These are phyloP conservation scores for Metroxylon sagu DNA, from an alignment of 176 grass and related monocot genomes.

Conservation along the genomic window DNA sequence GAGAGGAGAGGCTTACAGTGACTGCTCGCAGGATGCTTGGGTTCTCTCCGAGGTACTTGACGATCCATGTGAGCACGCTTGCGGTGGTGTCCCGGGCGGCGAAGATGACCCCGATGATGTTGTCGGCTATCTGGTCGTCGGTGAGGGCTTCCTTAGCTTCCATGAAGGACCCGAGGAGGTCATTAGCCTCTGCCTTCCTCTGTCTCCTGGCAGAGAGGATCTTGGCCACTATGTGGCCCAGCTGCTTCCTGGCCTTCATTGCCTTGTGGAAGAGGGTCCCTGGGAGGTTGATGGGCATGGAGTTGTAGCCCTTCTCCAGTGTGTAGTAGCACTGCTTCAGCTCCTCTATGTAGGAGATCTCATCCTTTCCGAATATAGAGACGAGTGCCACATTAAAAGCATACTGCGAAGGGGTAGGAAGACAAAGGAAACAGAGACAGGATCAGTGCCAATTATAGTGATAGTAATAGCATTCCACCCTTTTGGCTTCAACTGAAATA, in stretches of 20 bases:
- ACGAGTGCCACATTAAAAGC: slow-evolving; percentile 89
- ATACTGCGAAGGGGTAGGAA: slow-evolving; percentile 33
- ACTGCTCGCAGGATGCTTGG: slow-evolving; percentile 61
- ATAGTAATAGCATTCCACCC: too few species aligned
- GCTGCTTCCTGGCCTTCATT: slow-evolving; percentile 67
- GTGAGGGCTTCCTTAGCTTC: slow-evolving; percentile 69
- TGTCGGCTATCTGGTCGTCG: slow-evolving; percentile 88
- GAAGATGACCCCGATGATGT: slow-evolving; percentile 89
- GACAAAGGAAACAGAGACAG: neutral
- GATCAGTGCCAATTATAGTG: too few species aligned
- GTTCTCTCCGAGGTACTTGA: slow-evolving; percentile 93
- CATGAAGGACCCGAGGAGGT: slow-evolving; percentile 85
- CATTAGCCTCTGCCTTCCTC: slow-evolving; percentile 11
- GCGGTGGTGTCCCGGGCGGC: slow-evolving; percentile 95
- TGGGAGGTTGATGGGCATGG: slow-evolving; percentile 90
- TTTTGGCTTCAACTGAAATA: too few species aligned
- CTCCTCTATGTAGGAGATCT: slow-evolving; percentile 81
- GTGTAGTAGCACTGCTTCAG: slow-evolving; percentile 90
- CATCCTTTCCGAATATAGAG: slow-evolving; percentile 87
- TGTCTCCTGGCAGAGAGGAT: slow-evolving; percentile 58
- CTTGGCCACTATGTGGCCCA: slow-evolving; percentile 63
- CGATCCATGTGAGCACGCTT: slow-evolving; percentile 95
- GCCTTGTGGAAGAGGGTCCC: slow-evolving; percentile 94
- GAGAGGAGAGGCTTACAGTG: slow-evolving; percentile 40
- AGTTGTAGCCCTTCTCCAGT: slow-evolving; percentile 97